Conservation (phyloP, 2,329 filamentous ascomycete genomes). For the Pestalotiopsis sp. region DNA sequence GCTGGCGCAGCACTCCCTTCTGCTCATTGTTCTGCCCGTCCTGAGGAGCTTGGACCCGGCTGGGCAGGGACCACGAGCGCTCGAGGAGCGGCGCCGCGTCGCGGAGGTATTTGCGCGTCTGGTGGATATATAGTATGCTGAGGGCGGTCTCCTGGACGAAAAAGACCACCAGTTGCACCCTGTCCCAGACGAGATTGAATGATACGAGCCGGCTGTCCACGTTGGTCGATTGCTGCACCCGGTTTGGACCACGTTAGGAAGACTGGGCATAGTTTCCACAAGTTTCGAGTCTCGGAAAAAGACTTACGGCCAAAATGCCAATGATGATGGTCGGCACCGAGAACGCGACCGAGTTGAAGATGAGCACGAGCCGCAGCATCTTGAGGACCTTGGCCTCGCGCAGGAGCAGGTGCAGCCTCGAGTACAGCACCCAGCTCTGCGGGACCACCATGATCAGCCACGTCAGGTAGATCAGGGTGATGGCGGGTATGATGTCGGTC, state of each 20-base stretch:
- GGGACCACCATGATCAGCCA: slow-evolving; percentile 35
- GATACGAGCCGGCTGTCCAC: background rate
- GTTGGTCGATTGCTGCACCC: background rate
- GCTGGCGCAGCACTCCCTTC: slow-evolving; percentile 29
- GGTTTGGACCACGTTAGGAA: background rate
- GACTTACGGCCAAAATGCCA: slow-evolving; percentile 19
- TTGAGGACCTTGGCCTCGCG: slow-evolving; percentile 22
- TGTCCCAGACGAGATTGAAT: background rate
- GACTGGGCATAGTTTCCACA: too few species aligned
- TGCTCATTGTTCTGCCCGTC: background rate
- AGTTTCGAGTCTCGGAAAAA: slow-evolving; percentile 23
- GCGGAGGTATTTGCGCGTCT: slow-evolving; percentile 18
- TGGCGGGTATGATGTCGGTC: slow-evolving; percentile 26
- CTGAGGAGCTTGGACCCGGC: background rate
- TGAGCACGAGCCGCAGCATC: slow-evolving; percentile 24
- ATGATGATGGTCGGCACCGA: background rate
- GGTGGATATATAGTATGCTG: slow-evolving; percentile 31
- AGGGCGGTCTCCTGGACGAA: slow-evolving; percentile 33
- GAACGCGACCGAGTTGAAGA: slow-evolving; percentile 26
- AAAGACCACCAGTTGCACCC: slow-evolving; percentile 30
- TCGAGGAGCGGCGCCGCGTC: background rate
- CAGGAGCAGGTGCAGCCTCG: slow-evolving; percentile 32
- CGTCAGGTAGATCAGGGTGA: slow-evolving; percentile 30
- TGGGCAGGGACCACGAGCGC: background rate
- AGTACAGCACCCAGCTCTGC: slow-evolving; percentile 34